Evolutionary conservation across 768 basidiomycete species (phyloP).

Genomic region (Pleurotus salmoneostramineus): DNA sequence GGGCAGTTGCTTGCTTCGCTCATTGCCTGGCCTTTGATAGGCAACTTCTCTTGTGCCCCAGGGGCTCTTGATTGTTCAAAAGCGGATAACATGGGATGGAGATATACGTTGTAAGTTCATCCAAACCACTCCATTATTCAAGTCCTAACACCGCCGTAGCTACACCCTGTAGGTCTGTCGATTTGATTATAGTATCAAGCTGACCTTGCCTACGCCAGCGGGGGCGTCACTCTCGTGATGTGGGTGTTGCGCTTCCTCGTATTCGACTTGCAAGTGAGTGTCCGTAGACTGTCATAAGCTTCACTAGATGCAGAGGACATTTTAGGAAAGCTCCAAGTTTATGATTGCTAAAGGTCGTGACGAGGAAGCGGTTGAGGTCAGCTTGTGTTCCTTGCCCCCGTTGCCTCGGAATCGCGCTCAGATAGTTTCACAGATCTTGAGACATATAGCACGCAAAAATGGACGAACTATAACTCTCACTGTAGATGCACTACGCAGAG

Average conservation of each 20-base stretch:
- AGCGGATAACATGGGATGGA: constrained; percentile 56
- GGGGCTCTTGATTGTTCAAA: constrained; percentile 38
- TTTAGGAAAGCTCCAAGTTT: constrained; percentile 47
- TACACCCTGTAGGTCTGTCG: constrained; percentile 31
- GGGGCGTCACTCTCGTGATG: constrained; percentile 44
- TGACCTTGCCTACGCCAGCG: constrained; percentile 17
- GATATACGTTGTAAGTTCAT: constrained; percentile 43
- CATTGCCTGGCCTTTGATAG: constrained; percentile 54
- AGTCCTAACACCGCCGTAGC: constrained; percentile 16
- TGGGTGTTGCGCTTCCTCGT: constrained; percentile 53
- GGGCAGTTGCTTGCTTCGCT: constrained; percentile 50
- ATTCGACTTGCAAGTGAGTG: constrained; percentile 50
- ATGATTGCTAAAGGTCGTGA: constrained; percentile 54
- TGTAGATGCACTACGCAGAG: constrained; percentile 35
- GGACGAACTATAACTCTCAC: constrained; percentile 41
- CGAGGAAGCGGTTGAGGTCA: constrained; percentile 46
- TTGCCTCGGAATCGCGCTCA: no score
- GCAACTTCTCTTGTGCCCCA: constrained; percentile 46
- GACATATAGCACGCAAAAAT: constrained; percentile 46
- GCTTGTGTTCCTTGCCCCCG: background rate
- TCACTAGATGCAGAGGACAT: background rate
- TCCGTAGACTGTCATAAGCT: background rate
- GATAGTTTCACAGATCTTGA: constrained; percentile 31
- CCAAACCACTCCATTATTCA: constrained; percentile 1
- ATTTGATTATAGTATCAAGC: background rate